Conservation (phyloP, 495 filamentous ascomycete species). For the Cairneyella variabilis region DNA sequence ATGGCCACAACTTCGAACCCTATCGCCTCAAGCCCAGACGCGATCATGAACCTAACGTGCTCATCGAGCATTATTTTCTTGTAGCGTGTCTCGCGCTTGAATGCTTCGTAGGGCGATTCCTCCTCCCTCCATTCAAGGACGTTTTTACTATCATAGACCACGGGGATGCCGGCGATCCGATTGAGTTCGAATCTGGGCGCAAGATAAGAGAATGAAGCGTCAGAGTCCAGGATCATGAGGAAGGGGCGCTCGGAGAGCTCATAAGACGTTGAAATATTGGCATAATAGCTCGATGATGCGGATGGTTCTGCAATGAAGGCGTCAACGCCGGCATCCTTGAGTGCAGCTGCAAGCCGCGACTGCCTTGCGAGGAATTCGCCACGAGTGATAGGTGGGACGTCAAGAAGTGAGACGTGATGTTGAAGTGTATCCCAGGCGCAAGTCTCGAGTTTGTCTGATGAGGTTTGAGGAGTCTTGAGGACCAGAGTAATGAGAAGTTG, state of each 20-base stretch:
- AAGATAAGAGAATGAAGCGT: conserved; percentile 24
- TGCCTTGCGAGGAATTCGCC: conserved; percentile 25
- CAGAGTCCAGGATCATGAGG: conserved; percentile 21
- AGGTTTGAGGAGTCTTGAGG: too few species aligned
- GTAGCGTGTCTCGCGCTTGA: conserved; percentile 16
- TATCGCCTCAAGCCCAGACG: conserved; percentile 21
- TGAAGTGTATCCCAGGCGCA: conserved; percentile 20
- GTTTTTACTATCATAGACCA: conserved; percentile 24
- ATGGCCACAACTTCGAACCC: conserved; percentile 25
- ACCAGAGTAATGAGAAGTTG: too few species aligned
- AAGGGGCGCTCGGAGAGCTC: conserved; percentile 28
- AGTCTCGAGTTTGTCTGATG: conserved; percentile 7
- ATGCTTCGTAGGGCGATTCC: conserved; percentile 22
- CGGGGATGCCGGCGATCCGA: conserved; percentile 23
- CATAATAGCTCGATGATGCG: conserved; percentile 25
- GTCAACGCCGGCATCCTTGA: conserved; percentile 22
- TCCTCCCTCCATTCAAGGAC: conserved; percentile 26
- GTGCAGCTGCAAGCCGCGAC: conserved; percentile 17
- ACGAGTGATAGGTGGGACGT: conserved; percentile 22
- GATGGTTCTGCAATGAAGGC: conserved; percentile 30
- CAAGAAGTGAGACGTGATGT: conserved; percentile 15
- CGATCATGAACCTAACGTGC: conserved; percentile 27
- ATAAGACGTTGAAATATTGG: conserved; percentile 27
- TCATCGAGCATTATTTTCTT: conserved; percentile 29
- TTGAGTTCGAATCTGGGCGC: conserved; percentile 28